Conservation (phyloP, 1,284 basidiomycete species). For the Phlebopus sp. region DNA sequence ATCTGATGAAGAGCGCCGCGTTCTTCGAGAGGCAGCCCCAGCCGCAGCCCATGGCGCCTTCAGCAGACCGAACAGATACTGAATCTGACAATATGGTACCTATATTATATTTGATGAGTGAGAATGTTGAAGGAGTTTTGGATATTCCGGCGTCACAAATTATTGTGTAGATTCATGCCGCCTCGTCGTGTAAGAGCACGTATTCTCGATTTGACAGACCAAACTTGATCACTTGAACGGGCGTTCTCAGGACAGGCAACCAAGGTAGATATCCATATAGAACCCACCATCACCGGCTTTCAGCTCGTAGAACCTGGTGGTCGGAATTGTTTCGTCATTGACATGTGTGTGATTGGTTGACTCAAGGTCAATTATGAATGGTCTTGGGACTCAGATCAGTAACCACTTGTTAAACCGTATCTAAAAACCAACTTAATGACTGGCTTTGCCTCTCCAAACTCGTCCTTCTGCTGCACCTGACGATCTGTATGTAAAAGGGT, state of each 20-base stretch:
- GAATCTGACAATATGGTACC: background rate
- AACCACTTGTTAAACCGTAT: background rate
- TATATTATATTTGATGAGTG: background rate
- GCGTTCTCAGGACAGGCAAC: conserved; percentile 6
- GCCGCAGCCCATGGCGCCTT: conserved; percentile 10
- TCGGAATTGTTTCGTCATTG: conserved; percentile 83
- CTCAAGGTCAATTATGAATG: conserved; percentile 95
- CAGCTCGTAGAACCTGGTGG: conserved; percentile 89
- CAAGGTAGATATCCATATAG: background rate
- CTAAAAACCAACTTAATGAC: conserved; percentile 68
- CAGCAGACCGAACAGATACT: background rate
- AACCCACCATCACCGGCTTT: conserved; percentile 79
- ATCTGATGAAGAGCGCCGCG: conserved; percentile 11
- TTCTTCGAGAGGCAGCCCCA: conserved; percentile 17
- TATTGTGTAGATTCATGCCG: conserved; percentile 33
- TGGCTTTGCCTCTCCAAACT: conserved; percentile 78
- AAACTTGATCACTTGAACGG: conserved; percentile 79
- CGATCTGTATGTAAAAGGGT: conserved; percentile 54
- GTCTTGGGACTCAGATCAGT: conserved; percentile 46
- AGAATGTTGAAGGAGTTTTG: background rate
- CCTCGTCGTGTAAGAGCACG: conserved; percentile 83
- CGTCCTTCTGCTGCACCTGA: conserved; percentile 81
- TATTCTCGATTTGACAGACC: conserved; percentile 87
- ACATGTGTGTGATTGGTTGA: conserved; percentile 95
- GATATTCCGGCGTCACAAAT: background rate